A percentile compares a stretch with the other conserved stretches of the same genome.
Conservation (phyloP, 2,329 filamentous ascomycete genomes). For the Penicillium polonicum region DNA sequence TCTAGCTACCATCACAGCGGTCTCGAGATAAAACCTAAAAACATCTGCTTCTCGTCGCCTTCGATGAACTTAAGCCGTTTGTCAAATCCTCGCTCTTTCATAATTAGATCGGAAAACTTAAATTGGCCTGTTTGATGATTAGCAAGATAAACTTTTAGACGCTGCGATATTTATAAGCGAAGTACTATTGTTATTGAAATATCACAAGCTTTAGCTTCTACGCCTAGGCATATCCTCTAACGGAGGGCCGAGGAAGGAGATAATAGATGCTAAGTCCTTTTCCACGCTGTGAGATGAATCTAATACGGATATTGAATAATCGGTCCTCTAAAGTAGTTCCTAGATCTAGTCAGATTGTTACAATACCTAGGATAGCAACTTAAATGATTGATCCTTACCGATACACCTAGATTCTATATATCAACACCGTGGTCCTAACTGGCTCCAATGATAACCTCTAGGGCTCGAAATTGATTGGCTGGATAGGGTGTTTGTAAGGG, state of each 20-base stretch:
- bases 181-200: background rate
- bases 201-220: background rate
- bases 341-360: constrained; percentile 20
- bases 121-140: background rate
- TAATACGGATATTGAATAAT: constrained; percentile 16
- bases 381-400: constrained; percentile 19
- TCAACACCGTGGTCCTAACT: constrained; percentile 34
- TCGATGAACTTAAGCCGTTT: background rate
- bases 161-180: background rate
- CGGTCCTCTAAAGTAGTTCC: constrained; percentile 18
- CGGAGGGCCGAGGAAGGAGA: background rate
- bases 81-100: background rate
- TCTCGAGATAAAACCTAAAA: background rate
- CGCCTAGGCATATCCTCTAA: background rate
- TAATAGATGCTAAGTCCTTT: background rate
- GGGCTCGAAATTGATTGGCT: constrained; percentile 14
- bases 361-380: background rate
- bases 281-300: background rate
- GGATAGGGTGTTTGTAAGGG: too few relatives aligned
- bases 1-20: too few relatives aligned
- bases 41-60: background rate
- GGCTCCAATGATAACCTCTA: constrained; percentile 31
- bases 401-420: constrained; percentile 36
- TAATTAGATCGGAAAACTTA: background rate
- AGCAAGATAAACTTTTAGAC: background rate